Evolutionary conservation across 768 basidiomycete species (phyloP), one percentile per base, ranked within the genome.

Genomic region (Mycena chlorophos): DNA sequence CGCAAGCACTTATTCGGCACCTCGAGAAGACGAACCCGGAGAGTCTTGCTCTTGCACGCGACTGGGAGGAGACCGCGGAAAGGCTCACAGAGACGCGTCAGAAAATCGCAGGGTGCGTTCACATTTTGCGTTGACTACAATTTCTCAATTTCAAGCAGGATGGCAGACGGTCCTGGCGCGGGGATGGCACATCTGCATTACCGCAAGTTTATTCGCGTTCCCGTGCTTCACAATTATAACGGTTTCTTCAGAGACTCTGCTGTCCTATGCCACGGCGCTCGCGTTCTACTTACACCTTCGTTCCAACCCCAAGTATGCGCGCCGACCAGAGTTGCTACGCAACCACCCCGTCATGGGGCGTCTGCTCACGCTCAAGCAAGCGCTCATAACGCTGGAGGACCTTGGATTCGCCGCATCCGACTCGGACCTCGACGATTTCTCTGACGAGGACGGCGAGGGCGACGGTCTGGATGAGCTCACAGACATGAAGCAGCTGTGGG

Each of bases 231-330:
- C 42, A 4, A 55, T 38, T 16, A 19, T 38, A 28, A 54, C n/a
- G 47, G 37, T 48, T 57, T 19, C 52, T 58, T 26, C 69, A 98
- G 95, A 98, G 78, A 82, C 94, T 1, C 77, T 96, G 2, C 74
- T 97, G 31, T 92, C 94, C 8, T 98, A 98, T 66, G 80, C 91
- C 19, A 91, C 94, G 1, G 87, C 86, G 2, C 85, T 98, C 42
- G 90, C 94, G 1, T 98, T 94, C 74, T 98, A 96, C 73, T 75
- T 98, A 37, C 85, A 94, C 69, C 78, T 98, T n/a, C 84, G 90
- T 17, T 77, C 89, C 22, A 80, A 80, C 37, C 76, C 82, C 57
- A 82, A 88, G 71, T 85, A 86, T 66, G 76, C 81, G 5, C 76
- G 78, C 52, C 80, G 77, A 30, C 88, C 83, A 10, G 79, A 83